Conservation (phyloP, 305 asterid genomes). For the Fraxinus albicans region DNA sequence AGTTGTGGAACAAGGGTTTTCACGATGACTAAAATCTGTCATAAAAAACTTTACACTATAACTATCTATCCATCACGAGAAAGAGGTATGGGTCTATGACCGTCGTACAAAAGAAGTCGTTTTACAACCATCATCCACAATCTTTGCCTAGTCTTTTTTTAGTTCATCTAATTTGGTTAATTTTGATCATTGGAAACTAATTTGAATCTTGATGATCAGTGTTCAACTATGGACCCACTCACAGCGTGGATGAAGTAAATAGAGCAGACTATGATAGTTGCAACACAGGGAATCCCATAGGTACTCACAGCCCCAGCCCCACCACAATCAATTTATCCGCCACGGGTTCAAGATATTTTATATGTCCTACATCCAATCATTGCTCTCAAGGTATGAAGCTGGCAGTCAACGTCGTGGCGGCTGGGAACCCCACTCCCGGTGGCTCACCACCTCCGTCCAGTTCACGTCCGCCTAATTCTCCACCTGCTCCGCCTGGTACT, state of each 20-base stretch:
- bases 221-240: constrained; percentile 31
- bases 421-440: constrained; percentile 6
- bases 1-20: not conserved
- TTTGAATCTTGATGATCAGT: constrained; percentile 20
- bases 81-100: not conserved
- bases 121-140: not conserved
- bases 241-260: constrained; percentile 38
- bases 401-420: constrained; percentile 27
- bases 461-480: not conserved
- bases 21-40: not conserved
- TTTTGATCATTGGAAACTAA: not conserved
- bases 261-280: constrained; percentile 27
- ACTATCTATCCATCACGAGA: not conserved
- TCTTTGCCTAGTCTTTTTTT: not conserved
- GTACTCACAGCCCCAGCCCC: constrained; percentile 28
- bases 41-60: not conserved
- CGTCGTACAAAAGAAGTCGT: not conserved
- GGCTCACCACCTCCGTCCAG: constrained; percentile 23
- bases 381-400: constrained; percentile 39
- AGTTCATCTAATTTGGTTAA: not conserved
- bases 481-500: not conserved
- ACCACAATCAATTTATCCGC: constrained; percentile 25
- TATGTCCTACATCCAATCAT: constrained; percentile 42
- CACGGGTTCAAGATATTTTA: constrained; percentile 33
- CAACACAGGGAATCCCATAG: constrained; percentile 27